Base-by-base conservation (phyloP, 163 green algal species). In the Prototheca cutis region DNA sequence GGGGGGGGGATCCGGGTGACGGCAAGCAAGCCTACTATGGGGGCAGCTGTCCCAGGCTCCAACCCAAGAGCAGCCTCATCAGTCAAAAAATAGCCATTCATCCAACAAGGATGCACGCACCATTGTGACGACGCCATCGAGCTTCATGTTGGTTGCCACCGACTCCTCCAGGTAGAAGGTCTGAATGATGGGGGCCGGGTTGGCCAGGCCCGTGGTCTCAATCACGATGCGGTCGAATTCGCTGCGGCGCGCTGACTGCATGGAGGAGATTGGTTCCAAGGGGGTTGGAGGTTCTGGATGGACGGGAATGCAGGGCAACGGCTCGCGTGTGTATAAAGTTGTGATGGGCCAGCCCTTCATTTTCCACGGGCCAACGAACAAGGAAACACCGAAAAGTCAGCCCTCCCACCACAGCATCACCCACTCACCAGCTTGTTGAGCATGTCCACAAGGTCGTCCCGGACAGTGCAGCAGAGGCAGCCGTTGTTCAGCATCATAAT, bases 381-480 rank as follows among this genome's bases (percentile, higher is more conserved):
- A n/a, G n/a, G n/a, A n/a, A n/a, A n/a, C n/a, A n/a, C n/a, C n/a
- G n/a, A n/a, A n/a, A n/a, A n/a, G n/a, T n/a, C n/a, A 7, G 10
- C 21, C 47, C 47, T 53, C 47, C 47, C 47, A 17, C 8, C 47
- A 53, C 10, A 13, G 17, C 21, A 17, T 21, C 47, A 17, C 47
- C 72, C 78, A 17, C 53, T 53, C 70, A 89, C 79, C 74, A 97
- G 85, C 64, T 86, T 68, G 17, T 76, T 68, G 24, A 99, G 81
- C 23, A 87, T 89, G 29, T 85, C 77, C 4, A 99, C 74, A 23
- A 99, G 85, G 75, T 96, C 87, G 55, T 90, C 90, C 23, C 90
- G 79, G 31, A 98, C 82, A 6, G 84, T 95, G 80, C 93, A 99
- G 82, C 93, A 99, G 17, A 96, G 73, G 75, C 93, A 99, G 39